Percentiles rank a stretch among this genome's conserved stretches.
Evolutionary conservation across 148 eudicot species (phyloP).

Genomic region (Vaccinium corymbosum): DNA sequence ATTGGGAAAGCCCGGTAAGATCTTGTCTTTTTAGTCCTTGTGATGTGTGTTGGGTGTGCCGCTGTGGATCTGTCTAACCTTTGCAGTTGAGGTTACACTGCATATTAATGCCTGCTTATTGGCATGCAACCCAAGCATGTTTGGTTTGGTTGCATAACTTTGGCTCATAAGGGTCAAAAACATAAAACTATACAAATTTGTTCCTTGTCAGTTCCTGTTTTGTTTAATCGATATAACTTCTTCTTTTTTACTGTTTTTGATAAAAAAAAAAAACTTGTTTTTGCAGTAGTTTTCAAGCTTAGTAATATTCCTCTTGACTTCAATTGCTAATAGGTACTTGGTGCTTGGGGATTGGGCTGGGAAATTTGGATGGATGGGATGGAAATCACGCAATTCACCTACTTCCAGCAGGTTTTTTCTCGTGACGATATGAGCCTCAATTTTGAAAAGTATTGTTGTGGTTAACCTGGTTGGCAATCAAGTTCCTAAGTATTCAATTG

Average conservation of each 20-base stretch:
- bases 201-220: background rate
- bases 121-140: background rate
- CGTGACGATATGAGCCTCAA: background rate
- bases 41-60: background rate
- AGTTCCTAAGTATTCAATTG: background rate
- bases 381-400: conserved; percentile 98
- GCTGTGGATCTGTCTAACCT: conserved; percentile 7
- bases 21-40: background rate
- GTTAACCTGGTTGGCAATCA: background rate
- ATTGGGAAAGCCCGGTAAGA: conserved; percentile 99
- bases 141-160: conserved; percentile 5
- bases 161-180: background rate
- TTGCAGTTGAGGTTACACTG: background rate
- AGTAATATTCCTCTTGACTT: conserved; percentile 18
- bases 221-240: background rate
- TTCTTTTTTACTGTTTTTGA: background rate
- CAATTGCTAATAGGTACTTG: conserved; percentile 69
- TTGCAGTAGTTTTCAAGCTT: conserved; percentile 6
- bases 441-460: background rate
- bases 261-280: background rate
- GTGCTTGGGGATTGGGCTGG: conserved; percentile 99
- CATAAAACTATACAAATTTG: background rate
- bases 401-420: conserved; percentile 88
- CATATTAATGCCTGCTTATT: background rate
- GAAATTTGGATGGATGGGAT: conserved; percentile 99